A percentile compares a stretch with the other conserved stretches of the same genome.
Evolutionary conservation across 257 asterid species (phyloP).

Genomic region (Solanum bulbocastanum): DNA sequence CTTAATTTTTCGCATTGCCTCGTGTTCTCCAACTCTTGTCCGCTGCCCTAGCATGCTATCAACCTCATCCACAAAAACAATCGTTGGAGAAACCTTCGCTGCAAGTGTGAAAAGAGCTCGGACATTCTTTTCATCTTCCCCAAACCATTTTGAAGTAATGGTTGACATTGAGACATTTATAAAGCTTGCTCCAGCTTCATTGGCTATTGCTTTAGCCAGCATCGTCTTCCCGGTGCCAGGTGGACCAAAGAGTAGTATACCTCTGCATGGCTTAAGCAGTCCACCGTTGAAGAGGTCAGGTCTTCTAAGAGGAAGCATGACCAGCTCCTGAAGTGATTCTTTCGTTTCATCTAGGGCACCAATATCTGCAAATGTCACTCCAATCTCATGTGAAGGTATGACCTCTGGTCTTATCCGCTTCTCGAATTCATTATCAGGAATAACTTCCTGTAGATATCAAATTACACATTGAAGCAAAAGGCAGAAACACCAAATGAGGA

Average conservation of each 20-base stretch:
- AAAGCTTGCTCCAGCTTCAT: constrained; percentile 97
- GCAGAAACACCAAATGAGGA: background rate
- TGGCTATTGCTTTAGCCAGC: constrained; percentile 99
- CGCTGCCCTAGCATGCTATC: constrained; percentile 99
- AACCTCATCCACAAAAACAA: constrained; percentile 93
- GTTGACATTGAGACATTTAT: constrained; percentile 96
- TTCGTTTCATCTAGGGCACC: constrained; percentile 84
- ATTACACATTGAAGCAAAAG: background rate
- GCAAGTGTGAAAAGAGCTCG: constrained; percentile 98
- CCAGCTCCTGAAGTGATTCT: constrained; percentile 96
- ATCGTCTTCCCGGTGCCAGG: constrained; percentile 99
- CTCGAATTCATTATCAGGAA: constrained; percentile 93
- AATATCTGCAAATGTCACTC: constrained; percentile 79
- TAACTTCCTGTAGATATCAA: constrained; percentile 49
- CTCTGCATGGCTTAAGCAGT: constrained; percentile 95
- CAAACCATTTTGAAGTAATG: constrained; percentile 97
- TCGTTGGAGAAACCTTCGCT: constrained; percentile 89
- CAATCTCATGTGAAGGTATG: constrained; percentile 81
- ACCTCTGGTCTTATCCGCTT: constrained; percentile 96
- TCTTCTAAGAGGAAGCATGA: constrained; percentile 96
- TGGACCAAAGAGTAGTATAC: constrained; percentile 94
- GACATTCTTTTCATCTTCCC: constrained; percentile 94
- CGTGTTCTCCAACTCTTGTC: constrained; percentile 91
- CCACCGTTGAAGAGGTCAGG: constrained; percentile 97
- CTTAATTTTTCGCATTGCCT: constrained; percentile 94